Percentiles rank a stretch among this genome's conserved stretches.
These are phyloP conservation scores for Dictyostelium discoideum DNA, from an alignment of 78 protist genomes.

Conservation along the genomic window dicty_2.7 NC_007091.3:3231001-3231500, in stretches of 20 bases:
- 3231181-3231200: not conserved
- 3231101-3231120: not conserved
- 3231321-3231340: not conserved
- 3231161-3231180: not conserved
- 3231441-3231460: not conserved
- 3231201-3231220: not conserved
- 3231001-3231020: no score
- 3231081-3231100: no score
- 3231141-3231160: not conserved
- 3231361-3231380: not conserved
- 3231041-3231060: no score
- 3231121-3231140: not conserved
- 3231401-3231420: not conserved
- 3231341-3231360: not conserved
- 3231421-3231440: not conserved
- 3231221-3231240: not conserved
- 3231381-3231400: not conserved
- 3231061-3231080: no score
- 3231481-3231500: not conserved
- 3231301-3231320: not conserved
- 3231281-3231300: not conserved
- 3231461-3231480: not conserved
- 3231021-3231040: no score
- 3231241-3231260: not conserved
- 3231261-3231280: not conserved